A percentile compares a stretch with the other conserved stretches of the same genome.
phyloP scores from a whole-genome alignment of 352 stramenopile genomes.

The Thalassiosira mediterranea region DNA sequence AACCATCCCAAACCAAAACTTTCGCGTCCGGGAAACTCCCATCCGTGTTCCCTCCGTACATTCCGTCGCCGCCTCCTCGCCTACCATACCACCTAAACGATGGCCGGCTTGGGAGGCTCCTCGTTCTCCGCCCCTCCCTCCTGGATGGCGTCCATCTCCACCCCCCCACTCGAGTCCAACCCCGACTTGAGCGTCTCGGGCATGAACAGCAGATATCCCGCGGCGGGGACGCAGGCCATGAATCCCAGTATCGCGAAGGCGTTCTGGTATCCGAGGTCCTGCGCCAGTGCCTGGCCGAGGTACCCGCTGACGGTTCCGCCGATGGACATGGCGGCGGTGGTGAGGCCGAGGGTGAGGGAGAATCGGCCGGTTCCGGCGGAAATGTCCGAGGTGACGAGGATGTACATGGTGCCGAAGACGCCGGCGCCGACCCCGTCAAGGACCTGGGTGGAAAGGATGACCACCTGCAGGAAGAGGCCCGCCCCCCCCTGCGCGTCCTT shows the following conservation, averaged over 20 bases:
- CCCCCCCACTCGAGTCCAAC: slow-evolving; percentile 1
- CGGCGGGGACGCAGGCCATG: slow-evolving; percentile 68
- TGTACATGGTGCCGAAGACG: slow-evolving; percentile 83
- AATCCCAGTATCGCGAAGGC: slow-evolving; percentile 76
- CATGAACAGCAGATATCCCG: slow-evolving; percentile 77
- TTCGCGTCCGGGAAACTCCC: too few species aligned
- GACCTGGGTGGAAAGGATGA: slow-evolving; percentile 82
- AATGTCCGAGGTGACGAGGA: slow-evolving; percentile 81
- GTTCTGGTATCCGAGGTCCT: slow-evolving; percentile 72
- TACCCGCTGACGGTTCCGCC: slow-evolving; percentile 80
- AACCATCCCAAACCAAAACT: too few species aligned
- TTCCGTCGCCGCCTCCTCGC: neutral
- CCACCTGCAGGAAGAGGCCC: slow-evolving; percentile 42
- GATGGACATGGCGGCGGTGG: slow-evolving; percentile 79
- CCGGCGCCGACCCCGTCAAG: slow-evolving; percentile 77
- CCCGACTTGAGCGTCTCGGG: slow-evolving; percentile 38
- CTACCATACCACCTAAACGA: slow-evolving; percentile 4
- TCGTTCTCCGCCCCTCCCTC: slow-evolving; percentile 4
- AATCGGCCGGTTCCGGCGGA: slow-evolving; percentile 76
- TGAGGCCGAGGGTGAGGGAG: slow-evolving; percentile 72
- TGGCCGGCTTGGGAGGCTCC: neutral
- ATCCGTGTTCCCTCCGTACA: neutral
- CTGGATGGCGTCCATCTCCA: slow-evolving; percentile 20
- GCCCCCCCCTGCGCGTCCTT: slow-evolving; percentile 39
- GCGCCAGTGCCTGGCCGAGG: slow-evolving; percentile 72